Evolutionary conservation across 768 basidiomycete genomes (phyloP), one percentile per base, ranked within the genome.

Genomic region (Leccinum rimulosum): DNA sequence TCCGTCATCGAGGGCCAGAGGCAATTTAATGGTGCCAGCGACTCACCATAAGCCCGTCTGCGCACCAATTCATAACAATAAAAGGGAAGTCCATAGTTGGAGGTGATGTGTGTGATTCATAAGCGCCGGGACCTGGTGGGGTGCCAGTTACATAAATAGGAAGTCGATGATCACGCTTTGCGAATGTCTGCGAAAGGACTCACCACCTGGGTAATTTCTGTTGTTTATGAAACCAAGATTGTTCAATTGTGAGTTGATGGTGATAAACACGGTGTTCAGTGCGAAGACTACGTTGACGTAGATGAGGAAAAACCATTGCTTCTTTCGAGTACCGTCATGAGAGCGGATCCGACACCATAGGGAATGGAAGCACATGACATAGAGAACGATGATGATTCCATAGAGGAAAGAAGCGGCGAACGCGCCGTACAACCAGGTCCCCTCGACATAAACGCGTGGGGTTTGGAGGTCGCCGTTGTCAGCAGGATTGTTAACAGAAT

Each of bases 201-300:
- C 27, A 70, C 71, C 72, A 25, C 69, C 73, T 0, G 73, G 73
- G 48, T 71, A 74, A 19, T 73, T 55, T 27, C 73, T 71, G 30
- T 74, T 30, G 27, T 69, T 61, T 55, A 73, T 66, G 58, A 73
- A 73, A 15, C 64, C 68, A 6, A 71, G 43, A 25, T 73, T 68
- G 45, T 64, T 73, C 33, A 71, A 66, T 17, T 63, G 52, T 0
- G 66, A 35, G 33, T 66, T 66, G 58, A 56, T 35, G 1, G 54
- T 62, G 35, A 63, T 62, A 38, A 66, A 74, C 51, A 74, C 49
- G 3, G 73, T 73, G 7, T 66, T 71, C 47, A 73, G 25, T 10
- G 53, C 62, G 45, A 73, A 74, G 48, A 73, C 19, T 56, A 73
- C 38, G 43, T 65, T 63, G 54, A 73, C 68, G 54, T 74, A 73